phyloP scores from a whole-genome alignment of 2,329 filamentous ascomycete genomes.

The Tolypocladium cylindrosporum region DNA sequence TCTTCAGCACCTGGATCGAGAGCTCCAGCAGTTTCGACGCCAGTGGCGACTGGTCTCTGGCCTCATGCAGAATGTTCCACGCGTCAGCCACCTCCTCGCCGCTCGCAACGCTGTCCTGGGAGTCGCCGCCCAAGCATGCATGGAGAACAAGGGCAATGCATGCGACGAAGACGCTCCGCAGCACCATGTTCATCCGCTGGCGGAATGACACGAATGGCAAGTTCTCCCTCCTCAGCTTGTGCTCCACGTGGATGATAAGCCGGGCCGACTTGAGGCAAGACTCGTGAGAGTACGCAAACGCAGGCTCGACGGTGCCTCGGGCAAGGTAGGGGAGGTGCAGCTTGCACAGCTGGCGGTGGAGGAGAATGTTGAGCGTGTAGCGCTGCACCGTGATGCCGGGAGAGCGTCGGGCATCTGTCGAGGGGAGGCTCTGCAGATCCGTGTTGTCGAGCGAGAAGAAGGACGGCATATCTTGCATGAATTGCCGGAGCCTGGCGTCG shows the following conservation, averaged over 20 bases:
- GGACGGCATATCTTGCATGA: constrained; percentile 16
- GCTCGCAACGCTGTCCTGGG: constrained; percentile 11
- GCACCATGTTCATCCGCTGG: constrained; percentile 17
- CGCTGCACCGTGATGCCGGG: constrained; percentile 18
- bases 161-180: constrained; percentile 23
- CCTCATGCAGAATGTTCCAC: constrained; percentile 22
- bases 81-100: constrained; percentile 17
- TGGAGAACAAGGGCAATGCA: constrained; percentile 23
- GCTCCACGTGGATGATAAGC: constrained; percentile 19
- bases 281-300: constrained; percentile 19
- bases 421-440: constrained; percentile 10
- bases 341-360: constrained; percentile 23
- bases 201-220: constrained; percentile 16
- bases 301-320: constrained; percentile 21
- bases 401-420: constrained; percentile 11
- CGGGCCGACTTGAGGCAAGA: constrained; percentile 21
- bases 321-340: constrained; percentile 24
- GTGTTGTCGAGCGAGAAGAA: constrained; percentile 16
- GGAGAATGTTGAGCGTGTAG: constrained; percentile 20
- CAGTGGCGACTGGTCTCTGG: constrained; percentile 16
- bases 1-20: constrained; percentile 19
- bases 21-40: constrained; percentile 20
- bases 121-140: constrained; percentile 16
- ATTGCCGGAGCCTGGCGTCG: constrained; percentile 18
- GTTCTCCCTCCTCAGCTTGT: constrained; percentile 15